phyloP scores from a whole-genome alignment of 2,329 filamentous ascomycete genomes.

The Pseudonectria buxi region DNA sequence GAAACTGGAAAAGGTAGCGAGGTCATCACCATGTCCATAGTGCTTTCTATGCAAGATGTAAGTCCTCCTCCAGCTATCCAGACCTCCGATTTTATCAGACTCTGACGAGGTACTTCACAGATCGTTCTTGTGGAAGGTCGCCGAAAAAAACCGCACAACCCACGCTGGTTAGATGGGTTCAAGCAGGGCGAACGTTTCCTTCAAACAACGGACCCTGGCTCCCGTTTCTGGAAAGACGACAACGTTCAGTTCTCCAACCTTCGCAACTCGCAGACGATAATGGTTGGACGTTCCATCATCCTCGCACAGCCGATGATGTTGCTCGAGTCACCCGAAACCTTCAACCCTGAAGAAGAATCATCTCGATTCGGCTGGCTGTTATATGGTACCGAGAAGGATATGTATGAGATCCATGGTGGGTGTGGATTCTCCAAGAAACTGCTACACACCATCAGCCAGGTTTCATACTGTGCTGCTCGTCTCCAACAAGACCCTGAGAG shows the following conservation, averaged over 20 bases:
- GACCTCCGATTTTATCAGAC: neutral
- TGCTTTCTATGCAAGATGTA: slow-evolving; percentile 35
- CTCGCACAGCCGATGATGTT: slow-evolving; percentile 33
- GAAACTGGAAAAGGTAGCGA: slow-evolving; percentile 22
- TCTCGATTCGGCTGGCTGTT: slow-evolving; percentile 33
- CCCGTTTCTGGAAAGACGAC: slow-evolving; percentile 28
- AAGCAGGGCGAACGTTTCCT: slow-evolving; percentile 29
- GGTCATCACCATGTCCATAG: slow-evolving; percentile 30
- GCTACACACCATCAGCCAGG: slow-evolving; percentile 30
- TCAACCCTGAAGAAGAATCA: slow-evolving; percentile 23
- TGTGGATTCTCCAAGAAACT: slow-evolving; percentile 36
- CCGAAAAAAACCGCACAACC: slow-evolving; percentile 22
- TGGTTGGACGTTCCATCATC: slow-evolving; percentile 33
- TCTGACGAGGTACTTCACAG: slow-evolving; percentile 12
- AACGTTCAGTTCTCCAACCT: slow-evolving; percentile 29
- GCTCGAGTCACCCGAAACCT: slow-evolving; percentile 20
- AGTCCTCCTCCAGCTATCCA: slow-evolving; percentile 8
- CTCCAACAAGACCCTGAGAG: slow-evolving; percentile 27
- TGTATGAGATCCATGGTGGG: slow-evolving; percentile 33
- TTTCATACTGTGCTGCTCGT: slow-evolving; percentile 31
- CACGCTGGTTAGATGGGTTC: slow-evolving; percentile 34
- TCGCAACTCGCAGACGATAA: slow-evolving; percentile 32
- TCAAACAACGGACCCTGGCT: slow-evolving; percentile 29
- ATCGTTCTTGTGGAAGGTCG: slow-evolving; percentile 33
- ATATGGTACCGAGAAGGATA: slow-evolving; percentile 28